Base-by-base conservation (phyloP, 176 grass and related monocot species). In the Chloris gayana region DNA sequence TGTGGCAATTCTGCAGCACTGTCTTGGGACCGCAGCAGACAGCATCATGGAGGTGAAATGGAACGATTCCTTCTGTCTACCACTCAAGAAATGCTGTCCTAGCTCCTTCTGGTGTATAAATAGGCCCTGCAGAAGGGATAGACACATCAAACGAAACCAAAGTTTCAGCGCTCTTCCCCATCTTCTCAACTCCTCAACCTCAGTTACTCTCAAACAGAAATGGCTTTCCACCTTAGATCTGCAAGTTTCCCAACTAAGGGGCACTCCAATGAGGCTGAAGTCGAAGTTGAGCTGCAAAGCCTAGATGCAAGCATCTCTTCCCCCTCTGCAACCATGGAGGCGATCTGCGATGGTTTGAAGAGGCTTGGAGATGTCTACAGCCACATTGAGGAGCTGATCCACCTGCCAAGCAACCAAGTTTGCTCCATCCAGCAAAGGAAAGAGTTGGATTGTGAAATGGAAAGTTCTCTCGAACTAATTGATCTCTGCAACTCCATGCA, bases 401-500 rank as follows among this genome's bases (percentile, higher is more conserved):
- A 76, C 76, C 39, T 84, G 45, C 81, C 87, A 42, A 84, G 76
- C 62, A 88, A 84, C 77, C 85, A 82, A 32, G 80, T 62, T 21
- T 74, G 30, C 74, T 75, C 79, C 17, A 18, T 33, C 35, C 46
- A 76, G 31, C 81, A 87, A 51, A 81, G 74, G 58, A 78, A 74
- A 61, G 26, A 46, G 58, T n/a, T 91, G 26, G 89, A 87, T 17
- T 37, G 7, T 7, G 85, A 91, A 57, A 68, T 87, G 81, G 89
- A 87, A 27, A 44, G 44, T 6, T 91, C 89, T 38, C 68, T 91
- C 5, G 64, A 47, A 69, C 62, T 85, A 13, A 53, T 91, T 8
- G 89, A 90, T 32, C 70, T 88, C 64, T 94, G 91, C 67, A 69
- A 56, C 15, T 33, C 64, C 6, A 75, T 85, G 80, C 83, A 82